Conservation (phyloP, 2,329 filamentous ascomycete genomes). For the Phyllosticta ampelicida region DNA sequence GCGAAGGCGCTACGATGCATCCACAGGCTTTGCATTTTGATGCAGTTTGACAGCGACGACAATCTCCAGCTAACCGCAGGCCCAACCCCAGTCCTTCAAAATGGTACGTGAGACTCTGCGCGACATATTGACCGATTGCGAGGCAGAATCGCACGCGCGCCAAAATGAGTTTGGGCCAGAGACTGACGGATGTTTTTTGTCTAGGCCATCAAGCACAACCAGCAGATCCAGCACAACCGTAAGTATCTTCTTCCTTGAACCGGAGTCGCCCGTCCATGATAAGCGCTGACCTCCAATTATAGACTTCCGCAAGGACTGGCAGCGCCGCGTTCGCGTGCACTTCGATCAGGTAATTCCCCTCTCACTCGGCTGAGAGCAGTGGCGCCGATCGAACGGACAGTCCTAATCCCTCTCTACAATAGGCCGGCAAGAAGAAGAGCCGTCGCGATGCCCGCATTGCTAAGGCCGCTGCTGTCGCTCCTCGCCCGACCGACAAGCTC, state of each 20-base stretch:
- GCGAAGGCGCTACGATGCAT: constrained; percentile 5
- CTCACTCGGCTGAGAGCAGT: constrained; percentile 39
- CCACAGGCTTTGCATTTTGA: constrained; percentile 8
- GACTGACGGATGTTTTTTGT: background rate
- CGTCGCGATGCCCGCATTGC: constrained; percentile 82
- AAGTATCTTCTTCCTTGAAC: constrained; percentile 13
- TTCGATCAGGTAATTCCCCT: constrained; percentile 91
- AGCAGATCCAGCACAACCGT: constrained; percentile 91
- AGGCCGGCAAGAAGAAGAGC: constrained; percentile 94
- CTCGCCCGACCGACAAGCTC: constrained; percentile 93
- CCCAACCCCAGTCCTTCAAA: constrained; percentile 8
- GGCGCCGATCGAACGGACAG: constrained; percentile 31
- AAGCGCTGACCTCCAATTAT: constrained; percentile 23
- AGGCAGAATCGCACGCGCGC: background rate
- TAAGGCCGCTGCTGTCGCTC: constrained; percentile 92
- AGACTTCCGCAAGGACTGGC: constrained; percentile 99
- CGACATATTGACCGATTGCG: background rate
- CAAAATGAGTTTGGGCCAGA: background rate
- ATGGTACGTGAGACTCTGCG: constrained; percentile 1
- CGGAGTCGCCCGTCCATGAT: background rate
- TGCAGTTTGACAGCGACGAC: constrained; percentile 9
- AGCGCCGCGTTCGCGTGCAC: constrained; percentile 96
- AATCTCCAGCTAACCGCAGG: constrained; percentile 8
- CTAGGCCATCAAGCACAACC: constrained; percentile 98
- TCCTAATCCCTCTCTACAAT: constrained; percentile 23